A percentile compares a stretch with the other conserved stretches of the same genome.
Conservation (phyloP, 169 alveolate species). For the Eimeria acervulina region DNA sequence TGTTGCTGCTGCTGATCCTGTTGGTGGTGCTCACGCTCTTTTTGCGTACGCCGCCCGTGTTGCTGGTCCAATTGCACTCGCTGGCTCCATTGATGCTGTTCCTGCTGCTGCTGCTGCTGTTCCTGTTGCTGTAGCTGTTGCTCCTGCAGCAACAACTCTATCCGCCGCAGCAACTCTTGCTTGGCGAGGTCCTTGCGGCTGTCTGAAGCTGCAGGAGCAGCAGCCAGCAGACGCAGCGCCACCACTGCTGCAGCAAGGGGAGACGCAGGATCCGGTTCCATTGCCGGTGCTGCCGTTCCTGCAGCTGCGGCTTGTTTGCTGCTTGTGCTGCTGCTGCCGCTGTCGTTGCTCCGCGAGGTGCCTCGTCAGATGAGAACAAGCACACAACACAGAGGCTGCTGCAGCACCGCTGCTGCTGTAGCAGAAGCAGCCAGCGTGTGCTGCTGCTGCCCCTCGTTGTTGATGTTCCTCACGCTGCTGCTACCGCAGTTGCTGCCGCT, state of each 20-base stretch:
- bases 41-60: background rate
- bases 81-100: background rate
- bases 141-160: constrained; percentile 51
- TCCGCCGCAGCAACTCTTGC: constrained; percentile 73
- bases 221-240: constrained; percentile 27
- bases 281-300: constrained; percentile 3
- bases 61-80: background rate
- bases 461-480: constrained; percentile 27
- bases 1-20: background rate
- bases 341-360: background rate
- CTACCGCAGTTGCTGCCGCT: background rate
- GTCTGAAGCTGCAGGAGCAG: constrained; percentile 46
- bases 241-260: constrained; percentile 62
- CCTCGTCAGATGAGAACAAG: background rate
- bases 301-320: background rate
- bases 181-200: constrained; percentile 68
- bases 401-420: constrained; percentile 40
- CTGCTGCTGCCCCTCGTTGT: background rate
- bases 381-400: background rate
- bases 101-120: constrained; percentile 11
- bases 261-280: background rate
- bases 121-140: constrained; percentile 35
- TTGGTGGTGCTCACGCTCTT: background rate
- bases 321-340: constrained; percentile 15
- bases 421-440: background rate